Evolutionary conservation across 208 protist genomes (phyloP).

Genomic region (Plasmodiophora brassicae): DNA sequence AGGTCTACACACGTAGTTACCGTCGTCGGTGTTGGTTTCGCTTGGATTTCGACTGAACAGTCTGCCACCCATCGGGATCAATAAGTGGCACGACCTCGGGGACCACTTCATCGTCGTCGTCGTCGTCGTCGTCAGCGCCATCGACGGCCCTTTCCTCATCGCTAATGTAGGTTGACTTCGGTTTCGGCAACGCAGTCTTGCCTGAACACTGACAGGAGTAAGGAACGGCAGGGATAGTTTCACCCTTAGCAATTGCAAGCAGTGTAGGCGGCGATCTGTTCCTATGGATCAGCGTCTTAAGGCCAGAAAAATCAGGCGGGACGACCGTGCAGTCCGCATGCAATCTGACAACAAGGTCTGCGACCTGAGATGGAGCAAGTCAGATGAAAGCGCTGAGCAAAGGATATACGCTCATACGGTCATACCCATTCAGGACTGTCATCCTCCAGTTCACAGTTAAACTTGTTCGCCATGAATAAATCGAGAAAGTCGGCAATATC

Average conservation of each 20-base stretch:
- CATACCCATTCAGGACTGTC: neutral
- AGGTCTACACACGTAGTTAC: too few relatives aligned
- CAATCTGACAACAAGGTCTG: neutral
- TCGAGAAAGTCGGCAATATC: neutral
- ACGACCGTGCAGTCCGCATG: neutral
- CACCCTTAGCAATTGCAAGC: neutral
- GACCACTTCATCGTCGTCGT: neutral
- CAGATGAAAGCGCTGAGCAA: neutral
- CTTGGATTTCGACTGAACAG: constrained; percentile 1
- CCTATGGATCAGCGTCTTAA: neutral
- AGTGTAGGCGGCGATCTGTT: neutral
- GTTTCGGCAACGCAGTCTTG: too few relatives aligned
- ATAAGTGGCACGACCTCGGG: neutral
- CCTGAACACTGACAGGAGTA: too few relatives aligned
- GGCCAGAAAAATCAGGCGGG: neutral
- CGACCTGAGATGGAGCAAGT: neutral
- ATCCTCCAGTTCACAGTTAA: constrained; percentile 23
- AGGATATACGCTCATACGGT: neutral
- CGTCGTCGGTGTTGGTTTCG: neutral
- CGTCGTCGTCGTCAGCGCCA: neutral
- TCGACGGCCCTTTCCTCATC: neutral
- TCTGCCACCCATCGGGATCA: constrained; percentile 11
- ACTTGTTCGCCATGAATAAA: neutral
- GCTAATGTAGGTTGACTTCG: neutral
- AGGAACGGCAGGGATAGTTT: neutral